phyloP scores from a whole-genome alignment of 768 basidiomycete species.

The Podaxis carcinomalis region DNA sequence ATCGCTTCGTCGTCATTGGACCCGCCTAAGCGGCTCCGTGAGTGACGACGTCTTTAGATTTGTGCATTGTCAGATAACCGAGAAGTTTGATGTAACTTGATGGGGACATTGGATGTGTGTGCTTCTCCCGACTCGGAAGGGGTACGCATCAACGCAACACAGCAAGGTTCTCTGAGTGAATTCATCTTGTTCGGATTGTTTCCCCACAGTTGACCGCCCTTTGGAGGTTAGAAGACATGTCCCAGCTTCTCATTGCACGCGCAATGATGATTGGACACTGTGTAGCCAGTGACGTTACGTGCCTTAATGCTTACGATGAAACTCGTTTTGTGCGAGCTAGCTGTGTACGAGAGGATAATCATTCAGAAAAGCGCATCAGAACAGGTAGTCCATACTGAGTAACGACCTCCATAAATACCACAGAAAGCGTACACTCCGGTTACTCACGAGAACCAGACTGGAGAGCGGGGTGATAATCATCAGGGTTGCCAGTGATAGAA shows the following conservation, averaged over 20 bases:
- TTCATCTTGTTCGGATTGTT: not conserved
- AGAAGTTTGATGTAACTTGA: constrained; percentile 4
- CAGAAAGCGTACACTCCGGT: not conserved
- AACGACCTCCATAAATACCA: not conserved
- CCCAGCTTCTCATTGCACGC: not conserved
- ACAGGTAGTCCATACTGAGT: not conserved
- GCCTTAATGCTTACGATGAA: constrained; percentile 11
- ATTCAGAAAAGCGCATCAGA: not conserved
- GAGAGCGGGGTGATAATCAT: not conserved
- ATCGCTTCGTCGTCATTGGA: not conserved
- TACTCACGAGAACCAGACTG: not conserved
- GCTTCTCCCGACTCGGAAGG: constrained; percentile 12
- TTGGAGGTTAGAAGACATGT: not conserved
- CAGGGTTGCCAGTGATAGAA: not conserved
- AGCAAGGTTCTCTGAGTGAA: not conserved
- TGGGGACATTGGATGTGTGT: not conserved
- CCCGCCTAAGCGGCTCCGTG: not conserved
- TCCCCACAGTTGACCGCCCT: not conserved
- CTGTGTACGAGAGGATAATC: not conserved
- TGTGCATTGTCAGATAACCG: not conserved
- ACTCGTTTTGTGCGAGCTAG: not conserved
- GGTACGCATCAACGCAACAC: constrained; percentile 4
- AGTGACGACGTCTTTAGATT: not conserved
- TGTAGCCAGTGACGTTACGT: not conserved
- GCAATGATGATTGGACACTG: not conserved